Base-by-base conservation (phyloP, 306 rosid genomes). In the Cicer judaicum region DNA sequence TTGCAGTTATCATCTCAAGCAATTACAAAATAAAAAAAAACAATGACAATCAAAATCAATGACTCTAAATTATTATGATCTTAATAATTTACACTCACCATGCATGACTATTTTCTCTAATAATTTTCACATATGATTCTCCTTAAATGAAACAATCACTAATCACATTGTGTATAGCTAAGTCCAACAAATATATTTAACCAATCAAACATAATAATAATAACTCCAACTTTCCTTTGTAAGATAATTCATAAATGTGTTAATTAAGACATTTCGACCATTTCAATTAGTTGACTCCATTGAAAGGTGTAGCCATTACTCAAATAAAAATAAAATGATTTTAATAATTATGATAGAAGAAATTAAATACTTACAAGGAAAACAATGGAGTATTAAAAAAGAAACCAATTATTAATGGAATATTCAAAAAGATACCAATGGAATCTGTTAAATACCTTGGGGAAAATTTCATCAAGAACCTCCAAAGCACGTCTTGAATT, bases 401-500 rank as follows among this genome's bases (percentile, higher is more conserved):
- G 40, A 19, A 19, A 11, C 9, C 16, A 66, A 67, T 40, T 10
- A 11, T 57, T 10, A 53, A 18, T 16, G 10, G 9, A 67, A 67
- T 48, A 67, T 48, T 24, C 13, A 48, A n/a, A 44, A 16, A 6
- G 40, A 21, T 24, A 62, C 34, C 4, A 62, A 11, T 0, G 39
- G 13, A 74, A 62, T 74, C 7, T 10, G 1, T 1, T 10, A 2
- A 29, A 0, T 72, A 89, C 93, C 96, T 88, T 87, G 0, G 97
- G 97, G 14, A 93, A 91, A 77, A 91, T 61, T 74, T 89, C 80
- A 70, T 90, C 89, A 2, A 91, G 19, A 82, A 93, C 90, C 75
- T 72, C 82, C 48, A 91, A 64, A 80, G 90, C 98, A 12, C 85
- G 87, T 71, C 94, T 88, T 63, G 98, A 88, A 77, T 89, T 93